Evolutionary conservation across 768 basidiomycete species (phyloP), one percentile per base, ranked within the genome.

Genomic region (Boletus subcaerulescens): DNA sequence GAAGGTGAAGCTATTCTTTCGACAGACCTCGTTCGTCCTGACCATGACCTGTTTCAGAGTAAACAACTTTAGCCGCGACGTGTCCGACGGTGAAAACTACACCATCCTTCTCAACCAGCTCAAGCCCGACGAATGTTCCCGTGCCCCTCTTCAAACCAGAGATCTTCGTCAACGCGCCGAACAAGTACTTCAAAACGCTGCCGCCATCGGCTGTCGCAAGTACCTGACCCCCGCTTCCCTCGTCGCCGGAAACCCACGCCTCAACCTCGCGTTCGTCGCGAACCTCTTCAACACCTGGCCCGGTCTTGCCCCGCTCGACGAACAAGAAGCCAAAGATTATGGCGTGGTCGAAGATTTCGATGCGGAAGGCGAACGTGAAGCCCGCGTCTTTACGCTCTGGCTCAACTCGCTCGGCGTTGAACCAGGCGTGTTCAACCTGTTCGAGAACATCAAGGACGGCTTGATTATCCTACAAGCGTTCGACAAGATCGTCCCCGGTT

Each of bases 201-300:
- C 87, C 52, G 78, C 77, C 51, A 98, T 99, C 61, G 91, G 90
- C 33, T 99, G 97, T 75, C 81, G 96, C 63, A 96, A 97, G 69
- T 99, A 95, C 77, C 81, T 99, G 20, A 95, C 96, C 0, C 85
- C 91, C 0, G 87, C 91, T 2, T 91, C 97, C 9, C 85, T 99
- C 55, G 82, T 98, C 29, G 76, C 93, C 3, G 97, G 97, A 18
- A 99, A 99, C 70, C 95, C 94, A 11, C 93, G 95, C 62, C 83
- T 99, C 43, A 99, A 99, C 73, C 88, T 99, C 52, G 93, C 93
- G 14, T 99, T 98, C 69, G 96, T 98, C 55, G 97, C 97, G 39
- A 96, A 98, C 73, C 81, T 99, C 50, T 99, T 99, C 83, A 99
- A 99, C 77, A 98, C 92, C 2, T 86, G 90, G 73, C 97, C 96